Conservation (phyloP, 208 protist genomes). For the Leishmania mexicana region DNA sequence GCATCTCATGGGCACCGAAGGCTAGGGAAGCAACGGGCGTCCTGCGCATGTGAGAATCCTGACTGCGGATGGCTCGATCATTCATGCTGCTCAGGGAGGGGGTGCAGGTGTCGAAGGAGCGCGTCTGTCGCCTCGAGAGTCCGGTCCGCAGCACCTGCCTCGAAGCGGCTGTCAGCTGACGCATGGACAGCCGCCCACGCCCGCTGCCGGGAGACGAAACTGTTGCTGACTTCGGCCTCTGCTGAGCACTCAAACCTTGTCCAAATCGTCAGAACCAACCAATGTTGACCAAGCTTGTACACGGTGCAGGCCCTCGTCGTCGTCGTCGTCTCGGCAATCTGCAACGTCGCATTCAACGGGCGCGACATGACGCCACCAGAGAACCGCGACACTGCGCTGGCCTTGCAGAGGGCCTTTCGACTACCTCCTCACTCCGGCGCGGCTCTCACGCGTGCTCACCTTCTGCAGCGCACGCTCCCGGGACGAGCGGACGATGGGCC, state of each 20-base stretch:
- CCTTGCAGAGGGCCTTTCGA: no score
- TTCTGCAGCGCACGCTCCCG: no score
- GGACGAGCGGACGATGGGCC: background rate
- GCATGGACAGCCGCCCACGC: background rate
- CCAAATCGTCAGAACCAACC: no score
- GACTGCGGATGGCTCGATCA: background rate
- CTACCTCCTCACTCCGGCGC: no score
- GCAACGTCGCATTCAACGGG: no score
- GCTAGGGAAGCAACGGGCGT: background rate
- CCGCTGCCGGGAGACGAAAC: background rate
- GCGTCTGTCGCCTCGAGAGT: background rate
- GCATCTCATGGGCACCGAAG: background rate
- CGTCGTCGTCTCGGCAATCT: no score
- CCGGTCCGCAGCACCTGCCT: background rate
- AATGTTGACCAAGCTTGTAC: no score
- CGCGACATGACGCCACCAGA: no score
- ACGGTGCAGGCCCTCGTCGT: no score
- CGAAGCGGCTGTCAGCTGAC: background rate
- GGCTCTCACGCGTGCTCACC: no score
- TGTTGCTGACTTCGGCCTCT: background rate
- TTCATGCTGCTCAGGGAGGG: background rate
- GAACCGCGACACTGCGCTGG: no score
- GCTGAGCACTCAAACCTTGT: no score
- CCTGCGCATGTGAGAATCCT: background rate
- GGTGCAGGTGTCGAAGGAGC: background rate